Percentiles rank a stretch among this genome's conserved stretches.
phyloP scores from a whole-genome alignment of 202 grass and related monocot genomes.

The Schoenoplectus tabernaemontani region DNA sequence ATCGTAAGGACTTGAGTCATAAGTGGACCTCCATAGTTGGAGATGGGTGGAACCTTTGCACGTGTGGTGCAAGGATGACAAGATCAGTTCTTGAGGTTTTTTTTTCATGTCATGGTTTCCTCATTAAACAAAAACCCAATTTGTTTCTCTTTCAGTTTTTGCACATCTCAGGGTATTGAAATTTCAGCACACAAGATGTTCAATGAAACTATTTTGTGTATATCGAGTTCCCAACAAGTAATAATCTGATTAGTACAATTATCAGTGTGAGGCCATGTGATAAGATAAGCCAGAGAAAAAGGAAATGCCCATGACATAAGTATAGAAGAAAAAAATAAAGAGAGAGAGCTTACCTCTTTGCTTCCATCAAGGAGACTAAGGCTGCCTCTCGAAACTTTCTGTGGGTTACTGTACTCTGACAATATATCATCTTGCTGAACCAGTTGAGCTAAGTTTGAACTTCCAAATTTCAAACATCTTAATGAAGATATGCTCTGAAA shows the following conservation, averaged over 20 bases:
- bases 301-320: neutral
- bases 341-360: constrained; percentile 48
- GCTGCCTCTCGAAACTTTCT: constrained; percentile 8
- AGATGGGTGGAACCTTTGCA: no score
- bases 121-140: no score
- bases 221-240: no score
- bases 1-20: no score
- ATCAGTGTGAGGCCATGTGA: neutral
- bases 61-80: no score
- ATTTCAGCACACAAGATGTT: no score
- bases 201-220: no score
- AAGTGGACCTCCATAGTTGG: no score
- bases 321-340: neutral
- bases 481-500: constrained; percentile 85
- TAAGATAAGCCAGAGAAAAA: neutral
- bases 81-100: no score
- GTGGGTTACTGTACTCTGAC: constrained; percentile 33
- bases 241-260: neutral
- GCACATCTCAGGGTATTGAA: no score
- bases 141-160: no score
- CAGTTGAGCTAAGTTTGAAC: constrained; percentile 44
- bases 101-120: no score
- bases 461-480: constrained; percentile 70
- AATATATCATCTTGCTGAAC: constrained; percentile 34
- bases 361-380: constrained; percentile 49